A percentile compares a stretch with the other conserved stretches of the same genome.
These are phyloP conservation scores for Calonectria pseudoturangicola DNA, from an alignment of 2,329 filamentous ascomycete genomes.

Conservation along the genomic window DNA sequence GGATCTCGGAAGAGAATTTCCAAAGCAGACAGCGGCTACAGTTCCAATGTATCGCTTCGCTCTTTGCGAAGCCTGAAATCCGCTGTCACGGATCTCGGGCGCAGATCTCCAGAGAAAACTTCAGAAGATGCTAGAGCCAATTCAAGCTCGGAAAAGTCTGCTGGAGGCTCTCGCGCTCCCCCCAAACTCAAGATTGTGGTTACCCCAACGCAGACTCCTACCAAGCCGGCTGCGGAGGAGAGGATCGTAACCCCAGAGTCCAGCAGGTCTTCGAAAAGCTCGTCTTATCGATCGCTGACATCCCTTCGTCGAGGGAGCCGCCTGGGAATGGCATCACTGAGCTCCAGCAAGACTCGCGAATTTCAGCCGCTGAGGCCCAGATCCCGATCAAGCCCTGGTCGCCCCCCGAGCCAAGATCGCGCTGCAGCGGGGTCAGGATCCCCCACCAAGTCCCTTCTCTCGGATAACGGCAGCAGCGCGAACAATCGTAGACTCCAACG, in stretches of 20 bases:
- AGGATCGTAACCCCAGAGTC: neutral
- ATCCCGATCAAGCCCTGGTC: slow-evolving; percentile 34
- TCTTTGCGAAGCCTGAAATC: slow-evolving; percentile 65
- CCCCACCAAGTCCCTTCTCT: slow-evolving; percentile 3
- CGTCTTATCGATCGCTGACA: slow-evolving; percentile 42
- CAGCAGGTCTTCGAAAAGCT: slow-evolving; percentile 30
- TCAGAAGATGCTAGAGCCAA: neutral
- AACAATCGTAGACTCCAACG: slow-evolving; percentile 45
- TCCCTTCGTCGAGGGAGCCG: slow-evolving; percentile 46
- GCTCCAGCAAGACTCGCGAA: slow-evolving; percentile 46
- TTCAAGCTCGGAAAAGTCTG: neutral
- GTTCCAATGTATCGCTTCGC: slow-evolving; percentile 75
- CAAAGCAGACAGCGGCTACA: slow-evolving; percentile 77
- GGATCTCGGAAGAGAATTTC: slow-evolving; percentile 67
- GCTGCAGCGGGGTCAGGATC: neutral
- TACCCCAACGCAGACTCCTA: neutral
- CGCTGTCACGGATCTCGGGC: slow-evolving; percentile 46
- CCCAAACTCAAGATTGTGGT: slow-evolving; percentile 10
- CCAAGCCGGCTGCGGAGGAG: neutral
- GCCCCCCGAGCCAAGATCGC: slow-evolving; percentile 1
- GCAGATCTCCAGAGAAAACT: slow-evolving; percentile 45
- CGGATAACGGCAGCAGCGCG: neutral
- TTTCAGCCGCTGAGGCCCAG: slow-evolving; percentile 36
- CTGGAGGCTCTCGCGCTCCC: neutral
- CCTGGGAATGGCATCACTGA: slow-evolving; percentile 49